Conservation (phyloP, 495 filamentous ascomycete genomes). For the Penicillium soppii region DNA sequence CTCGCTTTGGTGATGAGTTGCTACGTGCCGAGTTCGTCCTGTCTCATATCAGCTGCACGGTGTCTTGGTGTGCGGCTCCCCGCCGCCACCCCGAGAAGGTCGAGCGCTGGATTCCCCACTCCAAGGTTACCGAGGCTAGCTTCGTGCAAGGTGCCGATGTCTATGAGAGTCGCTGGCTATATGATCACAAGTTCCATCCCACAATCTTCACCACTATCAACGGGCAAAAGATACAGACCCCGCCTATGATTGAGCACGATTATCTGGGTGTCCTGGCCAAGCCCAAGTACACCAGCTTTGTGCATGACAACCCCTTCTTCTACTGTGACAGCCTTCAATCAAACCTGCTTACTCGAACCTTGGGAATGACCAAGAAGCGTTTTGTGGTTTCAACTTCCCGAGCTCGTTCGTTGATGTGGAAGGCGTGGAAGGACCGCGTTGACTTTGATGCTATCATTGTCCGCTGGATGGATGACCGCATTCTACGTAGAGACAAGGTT, state of each 20-base stretch:
- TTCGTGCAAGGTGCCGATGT: conserved; percentile 55
- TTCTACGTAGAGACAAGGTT: conserved; percentile 55
- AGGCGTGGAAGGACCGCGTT: conserved; percentile 58
- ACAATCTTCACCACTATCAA: conserved; percentile 59
- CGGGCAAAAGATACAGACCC: conserved; percentile 52
- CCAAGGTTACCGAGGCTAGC: conserved; percentile 58
- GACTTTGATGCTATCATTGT: conserved; percentile 61
- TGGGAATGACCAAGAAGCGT: conserved; percentile 49
- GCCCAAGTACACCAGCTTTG: conserved; percentile 53
- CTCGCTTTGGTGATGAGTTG: conserved; percentile 54
- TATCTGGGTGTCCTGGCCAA: conserved; percentile 55
- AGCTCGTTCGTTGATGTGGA: conserved; percentile 62
- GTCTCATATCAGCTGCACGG: conserved; percentile 53
- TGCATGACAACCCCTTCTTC: conserved; percentile 57
- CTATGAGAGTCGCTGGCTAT: conserved; percentile 56
- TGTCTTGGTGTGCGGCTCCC: conserved; percentile 60
- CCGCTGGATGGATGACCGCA: conserved; percentile 62
- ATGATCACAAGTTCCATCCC: conserved; percentile 64
- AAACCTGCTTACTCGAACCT: conserved; percentile 44
- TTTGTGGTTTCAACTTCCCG: conserved; percentile 57
- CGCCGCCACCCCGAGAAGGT: conserved; percentile 50
- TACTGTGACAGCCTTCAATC: conserved; percentile 48
- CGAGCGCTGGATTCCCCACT: conserved; percentile 59
- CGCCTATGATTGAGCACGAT: conserved; percentile 59
- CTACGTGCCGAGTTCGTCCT: conserved; percentile 57